Percentiles rank a stretch among this genome's conserved stretches.
Evolutionary conservation across 1,284 basidiomycete genomes (phyloP).

Genomic region (Puccinia horiana): DNA sequence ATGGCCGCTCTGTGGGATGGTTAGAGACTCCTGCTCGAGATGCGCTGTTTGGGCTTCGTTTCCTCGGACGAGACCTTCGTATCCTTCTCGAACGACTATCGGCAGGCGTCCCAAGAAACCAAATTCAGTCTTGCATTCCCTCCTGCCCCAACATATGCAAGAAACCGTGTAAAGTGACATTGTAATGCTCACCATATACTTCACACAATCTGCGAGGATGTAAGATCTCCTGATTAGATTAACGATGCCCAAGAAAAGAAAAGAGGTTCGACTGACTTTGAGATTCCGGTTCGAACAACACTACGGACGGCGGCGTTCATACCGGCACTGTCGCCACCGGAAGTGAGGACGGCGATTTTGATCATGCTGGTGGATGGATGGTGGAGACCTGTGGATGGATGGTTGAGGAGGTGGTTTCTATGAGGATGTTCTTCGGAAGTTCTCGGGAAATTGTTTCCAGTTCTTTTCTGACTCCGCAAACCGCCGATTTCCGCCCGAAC

Average conservation of each 20-base stretch:
- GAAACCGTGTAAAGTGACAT: neutral
- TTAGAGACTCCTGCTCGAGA: slow-evolving; percentile 29
- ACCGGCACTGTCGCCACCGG: slow-evolving; percentile 91
- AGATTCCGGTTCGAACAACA: slow-evolving; percentile 83
- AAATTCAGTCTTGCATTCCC: neutral
- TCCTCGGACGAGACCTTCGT: slow-evolving; percentile 79
- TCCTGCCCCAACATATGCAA: neutral
- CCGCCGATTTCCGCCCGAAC: too few relatives aligned
- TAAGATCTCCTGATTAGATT: slow-evolving; percentile 26
- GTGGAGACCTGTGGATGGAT: neutral
- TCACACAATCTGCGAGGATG: neutral
- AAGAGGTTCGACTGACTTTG: slow-evolving; percentile 67
- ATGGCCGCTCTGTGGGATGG: slow-evolving; percentile 51
- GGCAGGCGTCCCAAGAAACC: slow-evolving; percentile 59
- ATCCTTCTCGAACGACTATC: slow-evolving; percentile 89
- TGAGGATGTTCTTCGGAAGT: neutral
- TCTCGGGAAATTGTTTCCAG: too few relatives aligned
- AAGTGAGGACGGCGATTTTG: slow-evolving; percentile 89
- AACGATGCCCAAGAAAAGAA: slow-evolving; percentile 8
- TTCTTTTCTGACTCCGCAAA: too few relatives aligned
- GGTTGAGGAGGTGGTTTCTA: neutral
- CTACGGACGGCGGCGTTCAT: slow-evolving; percentile 85
- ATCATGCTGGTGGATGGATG: neutral
- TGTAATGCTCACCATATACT: slow-evolving; percentile 22
- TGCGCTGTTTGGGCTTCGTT: slow-evolving; percentile 57